Base-by-base conservation (phyloP, 441 rosid species). In the Euphorbia corollata region DNA sequence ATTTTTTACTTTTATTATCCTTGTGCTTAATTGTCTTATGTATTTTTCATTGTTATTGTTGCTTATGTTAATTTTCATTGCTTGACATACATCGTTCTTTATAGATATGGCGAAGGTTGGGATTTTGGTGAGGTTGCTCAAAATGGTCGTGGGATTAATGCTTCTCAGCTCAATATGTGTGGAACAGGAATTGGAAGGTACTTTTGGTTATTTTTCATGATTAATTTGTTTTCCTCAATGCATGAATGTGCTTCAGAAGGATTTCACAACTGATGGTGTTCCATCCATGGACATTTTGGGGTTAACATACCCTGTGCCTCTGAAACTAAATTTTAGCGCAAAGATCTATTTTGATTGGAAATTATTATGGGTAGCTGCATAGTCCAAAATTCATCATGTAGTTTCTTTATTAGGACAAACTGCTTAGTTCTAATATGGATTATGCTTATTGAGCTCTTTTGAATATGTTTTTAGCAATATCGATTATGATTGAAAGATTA, bases 41-140 rank as follows among this genome's bases (percentile, higher is more conserved):
- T 3, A n/a, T 61, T 63, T 0, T 3, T 11, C 24, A 63, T 45
- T 23, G n/a, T 43, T 56, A 18, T 53, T 71, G 64, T 58, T 74
- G 56, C 64, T 59, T 10, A 32, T 61, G 43, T 18, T 54, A 13
- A 59, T 59, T 50, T 36, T 36, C 5, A 53, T 43, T 30, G 22
- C 61, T 24, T 23, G 16, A 8, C 20, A 59, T 51, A n/a, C 32
- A 51, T 48, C 61, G 58, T 63, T 57, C 43, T 73, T 67, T 73
- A 59, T 68, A 94, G 99, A 77, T 94, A 94, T 67, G 99, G 99
- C 57, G 99, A 94, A 87, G 99, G 99, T 68, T 94, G 98, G 96
- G 94, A 94, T 83, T 94, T 91, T 68, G 99, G 99, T 77, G 97
- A 94, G 86, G 99, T 94, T 74, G 94, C 98, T 73, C 79, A 89